A percentile compares a stretch with the other conserved stretches of the same genome.
Evolutionary conservation across 257 asterid species (phyloP).

Genomic region (Nicotiana obtusifolia): DNA sequence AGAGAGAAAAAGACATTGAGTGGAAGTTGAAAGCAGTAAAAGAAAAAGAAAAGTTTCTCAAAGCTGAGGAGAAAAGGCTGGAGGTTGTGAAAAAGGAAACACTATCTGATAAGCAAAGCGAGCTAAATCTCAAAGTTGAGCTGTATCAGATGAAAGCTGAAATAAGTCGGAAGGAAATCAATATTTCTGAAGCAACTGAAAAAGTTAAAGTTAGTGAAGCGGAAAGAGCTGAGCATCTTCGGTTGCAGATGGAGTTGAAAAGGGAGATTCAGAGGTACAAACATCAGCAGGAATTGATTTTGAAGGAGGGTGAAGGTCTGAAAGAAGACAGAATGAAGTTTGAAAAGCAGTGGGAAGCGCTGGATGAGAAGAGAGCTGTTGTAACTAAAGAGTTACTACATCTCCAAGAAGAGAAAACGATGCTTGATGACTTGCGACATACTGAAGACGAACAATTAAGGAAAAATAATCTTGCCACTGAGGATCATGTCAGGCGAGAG

Average conservation of each 20-base stretch:
- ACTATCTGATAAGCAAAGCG: conserved; percentile 44
- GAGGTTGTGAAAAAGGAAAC: conserved; percentile 36
- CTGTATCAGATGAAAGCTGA: conserved; percentile 56
- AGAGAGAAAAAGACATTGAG: conserved; percentile 63
- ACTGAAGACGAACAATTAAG: conserved; percentile 45
- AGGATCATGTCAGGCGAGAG: conserved; percentile 51
- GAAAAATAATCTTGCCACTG: conserved; percentile 45
- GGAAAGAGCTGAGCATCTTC: conserved; percentile 53
- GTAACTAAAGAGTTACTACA: conserved; percentile 34
- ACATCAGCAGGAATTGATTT: conserved; percentile 38
- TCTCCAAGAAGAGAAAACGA: conserved; percentile 46
- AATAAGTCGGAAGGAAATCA: conserved; percentile 38
- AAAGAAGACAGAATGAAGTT: conserved; percentile 61
- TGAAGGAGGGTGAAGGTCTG: conserved; percentile 55
- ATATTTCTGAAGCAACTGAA: conserved; percentile 41
- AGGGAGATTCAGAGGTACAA: conserved; percentile 65
- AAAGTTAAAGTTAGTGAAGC: conserved; percentile 43
- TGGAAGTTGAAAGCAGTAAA: conserved; percentile 47
- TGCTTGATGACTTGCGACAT: conserved; percentile 33
- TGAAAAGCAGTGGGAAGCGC: conserved; percentile 81
- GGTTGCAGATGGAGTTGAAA: conserved; percentile 48
- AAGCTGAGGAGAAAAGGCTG: conserved; percentile 43
- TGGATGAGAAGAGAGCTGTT: conserved; percentile 63
- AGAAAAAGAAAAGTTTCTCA: conserved; percentile 60
- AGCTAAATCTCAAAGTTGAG: conserved; percentile 41